A percentile compares a stretch with the other conserved stretches of the same genome.
Conservation (phyloP, 768 basidiomycete species). For the Mycena amicta region DNA sequence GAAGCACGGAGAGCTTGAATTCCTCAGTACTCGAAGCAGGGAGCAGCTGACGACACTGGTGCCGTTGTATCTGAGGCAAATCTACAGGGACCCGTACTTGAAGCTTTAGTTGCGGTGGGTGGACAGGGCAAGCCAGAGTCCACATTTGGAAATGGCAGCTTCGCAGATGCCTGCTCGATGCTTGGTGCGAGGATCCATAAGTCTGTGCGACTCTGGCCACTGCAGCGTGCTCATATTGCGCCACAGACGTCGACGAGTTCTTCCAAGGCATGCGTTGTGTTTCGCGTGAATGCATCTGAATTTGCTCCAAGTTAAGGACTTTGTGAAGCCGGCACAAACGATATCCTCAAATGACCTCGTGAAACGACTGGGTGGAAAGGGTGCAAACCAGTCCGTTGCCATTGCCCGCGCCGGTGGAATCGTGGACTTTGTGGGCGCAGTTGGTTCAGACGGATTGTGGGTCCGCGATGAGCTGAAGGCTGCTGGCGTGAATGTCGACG, state of each 20-base stretch:
- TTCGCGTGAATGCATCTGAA: not conserved
- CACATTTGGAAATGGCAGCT: not conserved
- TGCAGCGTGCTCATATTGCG: not conserved
- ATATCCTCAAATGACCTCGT: constrained; percentile 54
- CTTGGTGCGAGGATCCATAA: constrained; percentile 52
- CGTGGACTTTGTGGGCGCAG: constrained; percentile 52
- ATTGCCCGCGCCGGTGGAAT: constrained; percentile 52
- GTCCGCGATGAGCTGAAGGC: constrained; percentile 41
- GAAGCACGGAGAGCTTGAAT: too few relatives aligned
- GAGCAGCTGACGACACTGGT: too few relatives aligned
- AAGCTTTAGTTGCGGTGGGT: too few relatives aligned
- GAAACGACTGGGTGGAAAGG: constrained; percentile 60
- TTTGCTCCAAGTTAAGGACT: constrained; percentile 44
- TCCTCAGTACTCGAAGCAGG: too few relatives aligned
- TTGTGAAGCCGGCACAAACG: constrained; percentile 61
- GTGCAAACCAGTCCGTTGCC: constrained; percentile 66
- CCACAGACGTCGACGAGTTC: constrained; percentile 58
- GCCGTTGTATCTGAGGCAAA: too few relatives aligned
- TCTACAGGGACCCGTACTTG: too few relatives aligned
- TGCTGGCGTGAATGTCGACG: constrained; percentile 43
- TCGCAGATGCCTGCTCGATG: constrained; percentile 33
- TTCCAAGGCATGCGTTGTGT: constrained; percentile 44
- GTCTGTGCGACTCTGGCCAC: constrained; percentile 32
- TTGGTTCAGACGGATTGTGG: constrained; percentile 58
- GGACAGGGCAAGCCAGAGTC: too few relatives aligned